A percentile compares a stretch with the other conserved stretches of the same genome.
These are phyloP conservation scores for Antrodiella citrinella DNA, from an alignment of 768 basidiomycete species.

Conservation along the genomic window DNA sequence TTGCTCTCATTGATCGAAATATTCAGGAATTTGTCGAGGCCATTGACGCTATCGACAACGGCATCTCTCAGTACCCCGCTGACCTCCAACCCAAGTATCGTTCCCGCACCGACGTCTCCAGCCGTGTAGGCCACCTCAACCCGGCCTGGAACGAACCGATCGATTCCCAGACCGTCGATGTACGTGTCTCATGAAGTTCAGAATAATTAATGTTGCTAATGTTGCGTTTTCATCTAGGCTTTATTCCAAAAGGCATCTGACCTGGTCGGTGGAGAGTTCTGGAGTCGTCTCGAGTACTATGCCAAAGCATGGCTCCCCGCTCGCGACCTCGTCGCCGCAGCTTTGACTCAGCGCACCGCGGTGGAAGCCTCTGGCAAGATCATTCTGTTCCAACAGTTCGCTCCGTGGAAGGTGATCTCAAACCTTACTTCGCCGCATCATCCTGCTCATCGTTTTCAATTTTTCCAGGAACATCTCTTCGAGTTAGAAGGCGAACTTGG, in stretches of 20 bases:
- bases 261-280: constrained; percentile 81
- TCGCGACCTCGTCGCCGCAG: constrained; percentile 63
- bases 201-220: neutral
- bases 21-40: constrained; percentile 86
- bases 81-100: constrained; percentile 65
- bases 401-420: constrained; percentile 75
- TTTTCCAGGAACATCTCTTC: constrained; percentile 76
- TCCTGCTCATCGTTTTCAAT: too few species aligned
- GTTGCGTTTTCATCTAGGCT: constrained; percentile 32
- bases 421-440: too few species aligned
- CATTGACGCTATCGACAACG: constrained; percentile 93
- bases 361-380: constrained; percentile 68
- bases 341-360: constrained; percentile 43
- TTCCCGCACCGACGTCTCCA: constrained; percentile 74
- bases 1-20: constrained; percentile 6
- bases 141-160: constrained; percentile 84
- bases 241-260: constrained; percentile 74
- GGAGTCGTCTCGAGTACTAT: constrained; percentile 72
- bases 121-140: constrained; percentile 78
- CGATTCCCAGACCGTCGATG: constrained; percentile 65
- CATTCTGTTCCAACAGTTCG: constrained; percentile 69
- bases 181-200: constrained; percentile 27
- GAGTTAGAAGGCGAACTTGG: constrained; percentile 62
- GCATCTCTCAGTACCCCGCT: constrained; percentile 71
- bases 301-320: constrained; percentile 90